Conservation (phyloP, 2,329 filamentous ascomycete species). For the Diplodia sapinea region DNA sequence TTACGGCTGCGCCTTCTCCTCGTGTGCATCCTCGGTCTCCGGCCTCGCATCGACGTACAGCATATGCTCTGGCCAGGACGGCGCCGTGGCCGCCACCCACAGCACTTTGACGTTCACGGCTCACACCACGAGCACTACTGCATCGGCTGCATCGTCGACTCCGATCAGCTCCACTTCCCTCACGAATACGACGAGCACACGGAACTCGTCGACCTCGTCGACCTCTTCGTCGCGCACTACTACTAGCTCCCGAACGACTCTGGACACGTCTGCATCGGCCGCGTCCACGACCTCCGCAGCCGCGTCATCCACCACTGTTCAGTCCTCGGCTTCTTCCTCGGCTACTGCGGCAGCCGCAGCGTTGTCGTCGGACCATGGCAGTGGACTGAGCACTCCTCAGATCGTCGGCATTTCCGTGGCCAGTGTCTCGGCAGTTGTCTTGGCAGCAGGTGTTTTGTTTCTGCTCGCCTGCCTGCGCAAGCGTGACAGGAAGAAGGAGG, state of each 20-base stretch:
- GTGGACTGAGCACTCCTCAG: constrained; percentile 45
- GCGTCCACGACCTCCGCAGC: constrained; percentile 39
- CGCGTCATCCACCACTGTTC: constrained; percentile 38
- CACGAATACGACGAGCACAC: constrained; percentile 14
- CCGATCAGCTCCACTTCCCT: not conserved
- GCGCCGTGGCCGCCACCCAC: constrained; percentile 46
- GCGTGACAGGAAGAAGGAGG: constrained; percentile 41
- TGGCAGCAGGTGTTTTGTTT: constrained; percentile 48
- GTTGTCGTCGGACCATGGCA: constrained; percentile 33
- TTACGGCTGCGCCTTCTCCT: constrained; percentile 46
- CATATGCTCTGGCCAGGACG: constrained; percentile 44
- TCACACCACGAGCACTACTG: constrained; percentile 21
- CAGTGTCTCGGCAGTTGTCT: constrained; percentile 44
- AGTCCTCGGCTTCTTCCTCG: not conserved
- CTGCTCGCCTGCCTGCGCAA: constrained; percentile 45
- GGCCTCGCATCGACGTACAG: constrained; percentile 41
- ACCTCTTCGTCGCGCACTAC: constrained; percentile 7
- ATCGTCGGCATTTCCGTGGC: constrained; percentile 48
- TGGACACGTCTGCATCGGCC: constrained; percentile 5
- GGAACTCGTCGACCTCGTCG: constrained; percentile 14
- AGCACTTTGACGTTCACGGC: constrained; percentile 42
- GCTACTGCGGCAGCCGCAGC: constrained; percentile 2
- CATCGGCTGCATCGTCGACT: constrained; percentile 10
- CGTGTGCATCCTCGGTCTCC: constrained; percentile 26
- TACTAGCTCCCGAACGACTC: constrained; percentile 5